These are phyloP conservation scores for Psophocarpus tetragonolobus DNA, from an alignment of 306 rosid genomes.

Conservation along the genomic window DNA sequence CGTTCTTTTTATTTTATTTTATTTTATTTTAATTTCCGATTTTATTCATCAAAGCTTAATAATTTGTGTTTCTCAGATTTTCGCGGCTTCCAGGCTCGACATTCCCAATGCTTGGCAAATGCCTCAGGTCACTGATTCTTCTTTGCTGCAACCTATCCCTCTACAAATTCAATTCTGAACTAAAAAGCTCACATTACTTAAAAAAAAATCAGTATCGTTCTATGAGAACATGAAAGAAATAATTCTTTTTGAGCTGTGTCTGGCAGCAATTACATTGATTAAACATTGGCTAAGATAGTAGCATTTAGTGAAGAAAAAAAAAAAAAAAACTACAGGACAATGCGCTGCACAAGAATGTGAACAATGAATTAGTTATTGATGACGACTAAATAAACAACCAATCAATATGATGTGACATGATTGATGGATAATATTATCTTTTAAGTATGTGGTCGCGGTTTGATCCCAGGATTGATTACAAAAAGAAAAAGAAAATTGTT, in stretches of 20 bases:
- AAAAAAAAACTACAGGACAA: background rate
- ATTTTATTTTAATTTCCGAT: background rate
- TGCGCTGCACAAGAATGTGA: background rate
- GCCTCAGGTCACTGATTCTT: slow-evolving; percentile 69
- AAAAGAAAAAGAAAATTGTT: too few relatives aligned
- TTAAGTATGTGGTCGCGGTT: too few relatives aligned
- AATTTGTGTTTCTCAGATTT: slow-evolving; percentile 33
- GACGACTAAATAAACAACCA: background rate
- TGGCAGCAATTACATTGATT: too few relatives aligned
- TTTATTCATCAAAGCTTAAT: background rate
- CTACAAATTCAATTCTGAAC: background rate
- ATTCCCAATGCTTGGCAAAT: slow-evolving; percentile 86
- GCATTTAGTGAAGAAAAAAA: too few relatives aligned
- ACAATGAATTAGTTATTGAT: background rate
- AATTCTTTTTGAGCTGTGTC: too few relatives aligned
- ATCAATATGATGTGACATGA: too few relatives aligned
- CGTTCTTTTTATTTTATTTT: background rate
- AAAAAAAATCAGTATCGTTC: background rate
- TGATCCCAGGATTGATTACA: too few relatives aligned
- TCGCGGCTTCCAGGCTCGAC: slow-evolving; percentile 82
- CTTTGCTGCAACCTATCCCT: background rate
- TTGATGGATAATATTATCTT: too few relatives aligned
- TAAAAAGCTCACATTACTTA: too few relatives aligned
- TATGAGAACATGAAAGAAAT: background rate
- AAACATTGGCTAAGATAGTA: too few relatives aligned